Evolutionary conservation across 805 yeast genomes (phyloP).

Genomic region (Kluyveromyces nonfermentans): DNA sequence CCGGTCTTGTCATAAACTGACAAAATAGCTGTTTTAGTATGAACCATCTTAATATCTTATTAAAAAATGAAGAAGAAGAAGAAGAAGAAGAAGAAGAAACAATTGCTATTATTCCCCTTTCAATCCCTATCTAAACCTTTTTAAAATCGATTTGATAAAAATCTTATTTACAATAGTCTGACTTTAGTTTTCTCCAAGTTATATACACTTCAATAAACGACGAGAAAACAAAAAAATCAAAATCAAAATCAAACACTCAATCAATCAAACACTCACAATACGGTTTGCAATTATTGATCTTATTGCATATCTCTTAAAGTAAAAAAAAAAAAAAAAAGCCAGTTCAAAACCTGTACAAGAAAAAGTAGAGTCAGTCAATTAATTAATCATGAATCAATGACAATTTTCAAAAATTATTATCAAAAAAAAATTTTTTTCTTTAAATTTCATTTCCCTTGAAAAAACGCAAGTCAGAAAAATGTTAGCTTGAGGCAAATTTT

Average conservation of each 20-base stretch:
- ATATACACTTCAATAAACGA: background rate
- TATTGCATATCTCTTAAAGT: no score
- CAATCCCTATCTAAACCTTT: background rate
- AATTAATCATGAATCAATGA: background rate
- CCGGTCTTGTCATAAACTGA: conserved; percentile 98
- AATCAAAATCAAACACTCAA: no score
- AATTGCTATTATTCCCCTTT: background rate
- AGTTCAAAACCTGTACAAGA: no score
- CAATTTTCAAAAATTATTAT: background rate
- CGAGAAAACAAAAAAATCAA: no score
- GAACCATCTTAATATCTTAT: conserved; percentile 10
- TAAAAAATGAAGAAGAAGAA: no score
- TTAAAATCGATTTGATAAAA: background rate
- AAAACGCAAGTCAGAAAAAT: background rate
- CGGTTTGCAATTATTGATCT: no score
- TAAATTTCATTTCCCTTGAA: background rate
- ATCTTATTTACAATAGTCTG: no score
- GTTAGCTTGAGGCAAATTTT: background rate
- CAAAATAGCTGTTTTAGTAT: conserved; percentile 80
- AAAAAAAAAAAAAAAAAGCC: no score
- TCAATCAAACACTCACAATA: no score
- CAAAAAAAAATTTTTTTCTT: background rate
- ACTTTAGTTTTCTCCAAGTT: conserved; percentile 6
- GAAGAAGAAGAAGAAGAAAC: no score
- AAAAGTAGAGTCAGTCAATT: no score